Percentiles rank a stretch among this genome's conserved stretches.
Evolutionary conservation across 2,329 filamentous ascomycete species (phyloP).

Genomic region (Xylariaceae sp.): DNA sequence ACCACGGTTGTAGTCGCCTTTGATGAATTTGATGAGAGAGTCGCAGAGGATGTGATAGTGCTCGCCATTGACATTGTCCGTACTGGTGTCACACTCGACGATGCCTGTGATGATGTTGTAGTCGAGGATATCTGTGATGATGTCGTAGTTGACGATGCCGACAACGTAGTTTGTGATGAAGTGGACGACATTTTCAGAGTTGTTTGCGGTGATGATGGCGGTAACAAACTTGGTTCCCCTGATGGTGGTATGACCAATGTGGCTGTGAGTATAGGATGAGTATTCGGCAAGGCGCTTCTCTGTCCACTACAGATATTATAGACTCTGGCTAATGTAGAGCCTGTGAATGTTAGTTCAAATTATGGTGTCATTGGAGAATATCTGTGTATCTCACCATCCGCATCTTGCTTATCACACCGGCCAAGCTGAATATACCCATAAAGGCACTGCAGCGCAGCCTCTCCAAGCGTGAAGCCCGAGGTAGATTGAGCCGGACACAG

Average conservation of each 20-base stretch:
- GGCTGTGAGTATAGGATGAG: conserved; percentile 53
- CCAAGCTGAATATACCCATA: conserved; percentile 46
- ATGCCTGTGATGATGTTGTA: not conserved
- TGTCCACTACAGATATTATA: conserved; percentile 53
- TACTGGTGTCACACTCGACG: not conserved
- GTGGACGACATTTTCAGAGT: conserved; percentile 4
- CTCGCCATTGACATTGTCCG: conserved; percentile 10
- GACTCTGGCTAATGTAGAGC: conserved; percentile 32
- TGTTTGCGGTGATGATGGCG: conserved; percentile 15
- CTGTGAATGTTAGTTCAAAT: conserved; percentile 23
- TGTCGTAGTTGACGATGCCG: not conserved
- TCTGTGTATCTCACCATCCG: conserved; percentile 31
- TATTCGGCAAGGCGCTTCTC: conserved; percentile 47
- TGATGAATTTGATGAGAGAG: conserved; percentile 1
- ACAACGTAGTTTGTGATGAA: not conserved
- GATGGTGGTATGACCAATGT: conserved; percentile 41
- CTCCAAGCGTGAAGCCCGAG: conserved; percentile 64
- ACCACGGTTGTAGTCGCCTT: not conserved
- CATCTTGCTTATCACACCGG: conserved; percentile 46
- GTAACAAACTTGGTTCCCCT: conserved; percentile 15
- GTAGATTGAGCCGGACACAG: conserved; percentile 56
- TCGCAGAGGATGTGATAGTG: conserved; percentile 4
- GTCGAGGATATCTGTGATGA: not conserved
- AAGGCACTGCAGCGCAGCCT: conserved; percentile 64
- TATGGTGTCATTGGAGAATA: conserved; percentile 3